These are phyloP conservation scores for Cryoendolithus antarcticus DNA, from an alignment of 2,329 filamentous ascomycete species.

Conservation along the genomic window DNA sequence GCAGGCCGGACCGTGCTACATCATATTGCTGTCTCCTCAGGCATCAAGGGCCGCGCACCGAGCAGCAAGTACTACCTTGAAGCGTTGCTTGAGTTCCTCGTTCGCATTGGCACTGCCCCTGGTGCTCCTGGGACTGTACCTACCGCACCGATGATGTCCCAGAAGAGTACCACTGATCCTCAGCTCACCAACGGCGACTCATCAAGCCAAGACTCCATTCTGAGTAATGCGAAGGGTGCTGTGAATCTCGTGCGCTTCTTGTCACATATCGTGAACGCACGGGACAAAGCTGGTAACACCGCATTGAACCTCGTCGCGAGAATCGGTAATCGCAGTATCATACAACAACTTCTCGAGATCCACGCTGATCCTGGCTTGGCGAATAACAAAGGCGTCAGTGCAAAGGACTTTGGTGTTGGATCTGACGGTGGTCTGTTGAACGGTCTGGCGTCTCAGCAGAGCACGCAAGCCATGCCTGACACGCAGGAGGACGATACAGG, in stretches of 20 bases:
- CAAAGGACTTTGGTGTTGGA: constrained; percentile 89
- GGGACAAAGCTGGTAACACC: constrained; percentile 88
- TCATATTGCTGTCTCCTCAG: constrained; percentile 91
- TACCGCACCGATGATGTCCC: constrained; percentile 8
- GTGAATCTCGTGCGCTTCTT: constrained; percentile 90
- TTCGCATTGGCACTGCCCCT: constrained; percentile 49
- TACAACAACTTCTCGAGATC: constrained; percentile 91
- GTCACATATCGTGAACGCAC: constrained; percentile 90
- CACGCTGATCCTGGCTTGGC: constrained; percentile 82
- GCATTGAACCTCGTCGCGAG: constrained; percentile 86
- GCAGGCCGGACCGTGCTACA: constrained; percentile 87
- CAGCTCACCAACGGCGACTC: constrained; percentile 13
- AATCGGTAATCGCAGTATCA: constrained; percentile 87
- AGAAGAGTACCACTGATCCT: constrained; percentile 3
- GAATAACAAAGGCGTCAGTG: constrained; percentile 77
- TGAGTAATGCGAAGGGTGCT: constrained; percentile 35
- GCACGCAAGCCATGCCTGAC: constrained; percentile 8
- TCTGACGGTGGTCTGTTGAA: constrained; percentile 36
- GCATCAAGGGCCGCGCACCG: constrained; percentile 81
- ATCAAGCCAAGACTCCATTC: constrained; percentile 16
- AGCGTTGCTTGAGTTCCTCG: constrained; percentile 84
- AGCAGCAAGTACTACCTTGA: constrained; percentile 95
- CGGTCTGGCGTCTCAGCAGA: constrained; percentile 14
- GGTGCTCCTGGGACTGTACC: constrained; percentile 13
- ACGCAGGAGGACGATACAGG: constrained; percentile 23